Evolutionary conservation across 169 alveolate species (phyloP).

Genomic region (Perkinsus chesapeaki): DNA sequence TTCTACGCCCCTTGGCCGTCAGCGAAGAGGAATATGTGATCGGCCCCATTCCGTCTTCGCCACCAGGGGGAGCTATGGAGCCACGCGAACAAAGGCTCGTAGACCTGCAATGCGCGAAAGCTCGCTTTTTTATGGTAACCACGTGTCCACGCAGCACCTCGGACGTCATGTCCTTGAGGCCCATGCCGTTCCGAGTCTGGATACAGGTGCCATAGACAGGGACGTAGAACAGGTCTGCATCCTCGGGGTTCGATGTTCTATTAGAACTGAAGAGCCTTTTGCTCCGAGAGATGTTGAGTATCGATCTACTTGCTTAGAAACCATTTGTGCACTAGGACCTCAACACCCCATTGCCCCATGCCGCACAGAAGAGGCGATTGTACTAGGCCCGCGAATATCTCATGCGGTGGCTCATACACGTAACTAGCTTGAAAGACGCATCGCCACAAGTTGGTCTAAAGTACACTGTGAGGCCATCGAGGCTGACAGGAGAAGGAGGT

Average conservation of each 20-base stretch:
- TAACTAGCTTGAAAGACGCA: not conserved
- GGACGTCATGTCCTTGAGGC: not conserved
- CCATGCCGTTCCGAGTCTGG: not conserved
- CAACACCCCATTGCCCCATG: slow-evolving; percentile 15
- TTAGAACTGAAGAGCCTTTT: not conserved
- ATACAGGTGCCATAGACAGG: not conserved
- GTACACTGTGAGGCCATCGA: not conserved
- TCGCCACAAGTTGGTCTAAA: not conserved
- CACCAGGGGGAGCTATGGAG: not conserved
- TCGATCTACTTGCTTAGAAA: not conserved
- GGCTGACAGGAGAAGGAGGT: not conserved
- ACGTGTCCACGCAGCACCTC: not conserved
- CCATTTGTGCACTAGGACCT: not conserved
- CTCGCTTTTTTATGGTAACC: not conserved
- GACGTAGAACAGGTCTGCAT: slow-evolving; percentile 5
- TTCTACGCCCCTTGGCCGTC: slow-evolving; percentile 8
- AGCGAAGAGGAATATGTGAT: slow-evolving; percentile 12
- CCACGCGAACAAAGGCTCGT: not conserved
- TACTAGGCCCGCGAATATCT: not conserved
- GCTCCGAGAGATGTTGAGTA: not conserved
- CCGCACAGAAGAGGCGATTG: not conserved
- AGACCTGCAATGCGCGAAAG: not conserved
- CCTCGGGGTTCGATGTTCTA: not conserved
- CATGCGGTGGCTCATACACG: not conserved
- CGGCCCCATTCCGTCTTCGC: not conserved